These are phyloP conservation scores for Populus hybrid DNA, from an alignment of 441 rosid species.

Conservation along the genomic window DNA sequence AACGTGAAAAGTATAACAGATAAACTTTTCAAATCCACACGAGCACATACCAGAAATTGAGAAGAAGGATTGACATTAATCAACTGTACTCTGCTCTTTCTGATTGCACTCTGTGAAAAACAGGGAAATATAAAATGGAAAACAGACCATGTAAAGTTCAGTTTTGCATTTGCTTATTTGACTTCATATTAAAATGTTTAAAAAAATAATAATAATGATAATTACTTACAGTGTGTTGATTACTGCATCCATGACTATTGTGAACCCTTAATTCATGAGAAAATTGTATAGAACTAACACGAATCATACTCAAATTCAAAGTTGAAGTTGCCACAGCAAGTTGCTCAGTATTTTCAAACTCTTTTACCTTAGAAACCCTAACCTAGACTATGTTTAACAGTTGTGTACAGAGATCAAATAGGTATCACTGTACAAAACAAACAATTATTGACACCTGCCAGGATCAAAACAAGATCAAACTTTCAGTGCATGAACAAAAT, in stretches of 20 bases:
- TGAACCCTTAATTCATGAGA: constrained; percentile 50
- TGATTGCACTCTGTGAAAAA: constrained; percentile 41
- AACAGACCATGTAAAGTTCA: background rate
- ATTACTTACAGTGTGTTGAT: constrained; percentile 39
- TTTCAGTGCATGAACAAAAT: background rate
- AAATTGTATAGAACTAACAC: constrained; percentile 45
- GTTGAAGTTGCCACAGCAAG: constrained; percentile 20
- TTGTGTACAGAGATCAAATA: constrained; percentile 11
- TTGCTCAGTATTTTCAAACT: constrained; percentile 19
- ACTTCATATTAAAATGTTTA: background rate
- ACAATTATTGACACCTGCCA: background rate
- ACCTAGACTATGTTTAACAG: background rate
- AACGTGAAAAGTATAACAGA: background rate
- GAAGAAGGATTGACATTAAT: constrained; percentile 48
- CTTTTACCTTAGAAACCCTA: background rate
- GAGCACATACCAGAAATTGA: constrained; percentile 19
- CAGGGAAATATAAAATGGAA: background rate
- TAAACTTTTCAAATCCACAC: background rate
- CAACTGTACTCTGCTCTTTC: constrained; percentile 35
- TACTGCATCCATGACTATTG: constrained; percentile 38
- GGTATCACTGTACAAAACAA: background rate
- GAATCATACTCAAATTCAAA: constrained; percentile 41
- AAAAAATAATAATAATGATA: background rate
- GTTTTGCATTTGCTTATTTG: background rate
- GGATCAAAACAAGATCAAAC: constrained; percentile 18